phyloP scores from a whole-genome alignment of 2,329 filamentous ascomycete genomes.

The Fusarium mundagurra region DNA sequence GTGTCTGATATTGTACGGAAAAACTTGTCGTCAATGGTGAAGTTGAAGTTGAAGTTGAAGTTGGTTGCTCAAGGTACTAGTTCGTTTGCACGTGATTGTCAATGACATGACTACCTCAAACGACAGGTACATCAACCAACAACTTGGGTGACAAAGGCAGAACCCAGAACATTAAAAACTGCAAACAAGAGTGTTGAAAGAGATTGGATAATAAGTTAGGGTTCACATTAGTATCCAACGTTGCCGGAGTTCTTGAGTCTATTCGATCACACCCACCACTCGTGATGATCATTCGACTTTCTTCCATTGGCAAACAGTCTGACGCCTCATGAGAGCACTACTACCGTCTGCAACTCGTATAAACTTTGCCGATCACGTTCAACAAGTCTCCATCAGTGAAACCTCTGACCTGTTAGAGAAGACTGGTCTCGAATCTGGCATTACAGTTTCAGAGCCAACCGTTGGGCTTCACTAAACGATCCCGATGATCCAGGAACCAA shows the following conservation, averaged over 20 bases:
- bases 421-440: neutral
- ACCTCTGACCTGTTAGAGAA: neutral
- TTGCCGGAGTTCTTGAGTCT: neutral
- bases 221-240: neutral
- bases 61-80: neutral
- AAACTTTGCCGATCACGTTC: neutral
- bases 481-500: conserved; percentile 25
- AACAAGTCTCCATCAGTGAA: neutral
- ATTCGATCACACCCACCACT: neutral
- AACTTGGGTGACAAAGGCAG: neutral
- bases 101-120: neutral
- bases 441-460: conserved; percentile 9
- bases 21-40: neutral
- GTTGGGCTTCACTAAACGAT: conserved; percentile 13
- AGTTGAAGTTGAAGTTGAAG: conserved; percentile 10
- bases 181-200: neutral
- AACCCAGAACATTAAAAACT: neutral
- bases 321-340: neutral
- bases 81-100: conserved; percentile 13
- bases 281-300: neutral
- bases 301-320: neutral
- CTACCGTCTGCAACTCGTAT: neutral
- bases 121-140: neutral
- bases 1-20: neutral
- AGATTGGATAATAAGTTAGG: neutral